A percentile compares a stretch with the other conserved stretches of the same genome.
Evolutionary conservation across 2,329 filamentous ascomycete species (phyloP).

Genomic region (Colletotrichum sp.): DNA sequence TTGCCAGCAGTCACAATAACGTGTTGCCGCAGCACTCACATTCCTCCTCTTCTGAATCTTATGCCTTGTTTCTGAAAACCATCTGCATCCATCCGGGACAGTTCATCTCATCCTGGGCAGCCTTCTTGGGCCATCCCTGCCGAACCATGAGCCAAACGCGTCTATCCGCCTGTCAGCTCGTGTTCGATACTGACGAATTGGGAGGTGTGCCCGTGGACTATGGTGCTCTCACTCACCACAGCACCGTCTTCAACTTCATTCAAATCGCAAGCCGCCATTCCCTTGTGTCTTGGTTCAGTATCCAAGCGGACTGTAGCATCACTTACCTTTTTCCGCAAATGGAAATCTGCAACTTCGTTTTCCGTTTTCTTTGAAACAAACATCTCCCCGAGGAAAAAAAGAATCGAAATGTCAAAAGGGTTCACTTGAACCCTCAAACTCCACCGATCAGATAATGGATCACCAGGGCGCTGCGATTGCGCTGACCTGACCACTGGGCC

Average conservation of each 20-base stretch:
- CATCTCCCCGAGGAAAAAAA: background rate
- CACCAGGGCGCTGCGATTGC: background rate
- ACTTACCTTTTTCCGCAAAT: background rate
- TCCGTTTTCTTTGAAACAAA: background rate
- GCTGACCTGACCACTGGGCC: background rate
- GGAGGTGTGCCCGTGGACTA: background rate
- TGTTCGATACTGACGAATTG: background rate
- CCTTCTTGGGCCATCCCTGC: conserved; percentile 3
- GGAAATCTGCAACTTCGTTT: background rate
- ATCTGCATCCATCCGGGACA: background rate
- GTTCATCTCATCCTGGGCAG: conserved; percentile 8
- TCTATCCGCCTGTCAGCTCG: background rate
- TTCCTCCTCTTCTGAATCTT: background rate
- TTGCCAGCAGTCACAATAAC: background rate
- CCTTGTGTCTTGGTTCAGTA: background rate
- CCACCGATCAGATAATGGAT: background rate
- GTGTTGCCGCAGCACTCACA: background rate
- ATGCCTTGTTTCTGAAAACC: background rate
- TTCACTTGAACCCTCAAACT: background rate
- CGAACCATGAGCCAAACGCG: background rate
- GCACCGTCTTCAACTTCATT: background rate
- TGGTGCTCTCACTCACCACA: background rate
- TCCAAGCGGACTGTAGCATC: background rate
- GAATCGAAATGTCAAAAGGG: background rate
- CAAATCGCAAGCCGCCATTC: background rate